These are phyloP conservation scores for Piedraia hortae DNA, from an alignment of 2,329 filamentous ascomycete species.

Conservation along the genomic window DNA sequence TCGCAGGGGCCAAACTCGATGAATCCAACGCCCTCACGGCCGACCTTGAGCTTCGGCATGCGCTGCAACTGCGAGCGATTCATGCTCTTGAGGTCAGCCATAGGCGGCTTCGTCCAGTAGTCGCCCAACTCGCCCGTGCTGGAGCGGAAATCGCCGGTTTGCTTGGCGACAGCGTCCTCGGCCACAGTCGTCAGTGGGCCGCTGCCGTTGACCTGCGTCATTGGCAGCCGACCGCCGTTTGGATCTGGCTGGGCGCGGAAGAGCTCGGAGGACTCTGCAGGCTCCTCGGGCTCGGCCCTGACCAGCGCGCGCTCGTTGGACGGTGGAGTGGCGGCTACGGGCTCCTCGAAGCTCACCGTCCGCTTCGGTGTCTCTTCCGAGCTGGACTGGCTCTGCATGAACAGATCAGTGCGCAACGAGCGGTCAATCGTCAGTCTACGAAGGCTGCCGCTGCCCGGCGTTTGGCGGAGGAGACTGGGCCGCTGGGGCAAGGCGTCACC, in stretches of 20 bases:
- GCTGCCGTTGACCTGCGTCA: slow-evolving; percentile 25
- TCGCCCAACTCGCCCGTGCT: slow-evolving; percentile 25
- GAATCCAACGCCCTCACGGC: slow-evolving; percentile 52
- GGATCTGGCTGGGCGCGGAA: slow-evolving; percentile 19
- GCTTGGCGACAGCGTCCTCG: slow-evolving; percentile 28
- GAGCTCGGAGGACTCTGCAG: slow-evolving; percentile 27
- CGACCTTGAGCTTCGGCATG: slow-evolving; percentile 51
- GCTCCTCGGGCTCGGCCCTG: slow-evolving; percentile 18
- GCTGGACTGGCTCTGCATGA: slow-evolving; percentile 11
- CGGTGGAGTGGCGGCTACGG: slow-evolving; percentile 13
- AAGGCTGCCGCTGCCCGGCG: slow-evolving; percentile 33
- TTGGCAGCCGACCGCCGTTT: slow-evolving; percentile 26
- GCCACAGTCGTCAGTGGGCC: slow-evolving; percentile 39
- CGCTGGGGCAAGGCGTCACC: slow-evolving; percentile 37
- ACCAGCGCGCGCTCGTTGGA: slow-evolving; percentile 25
- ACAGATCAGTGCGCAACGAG: slow-evolving; percentile 44
- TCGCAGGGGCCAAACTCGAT: slow-evolving; percentile 44
- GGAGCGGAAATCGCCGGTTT: slow-evolving; percentile 2
- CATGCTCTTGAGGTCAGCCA: slow-evolving; percentile 52
- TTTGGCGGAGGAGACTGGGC: slow-evolving; percentile 63
- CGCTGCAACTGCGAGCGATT: slow-evolving; percentile 50
- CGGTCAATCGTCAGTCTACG: slow-evolving; percentile 88
- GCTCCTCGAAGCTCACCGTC: slow-evolving; percentile 73
- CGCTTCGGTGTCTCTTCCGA: slow-evolving; percentile 28
- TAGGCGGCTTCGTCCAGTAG: slow-evolving; percentile 65